A percentile compares a stretch with the other conserved stretches of the same genome.
phyloP scores from a whole-genome alignment of 768 basidiomycete species.

The Termitomyces sp. region DNA sequence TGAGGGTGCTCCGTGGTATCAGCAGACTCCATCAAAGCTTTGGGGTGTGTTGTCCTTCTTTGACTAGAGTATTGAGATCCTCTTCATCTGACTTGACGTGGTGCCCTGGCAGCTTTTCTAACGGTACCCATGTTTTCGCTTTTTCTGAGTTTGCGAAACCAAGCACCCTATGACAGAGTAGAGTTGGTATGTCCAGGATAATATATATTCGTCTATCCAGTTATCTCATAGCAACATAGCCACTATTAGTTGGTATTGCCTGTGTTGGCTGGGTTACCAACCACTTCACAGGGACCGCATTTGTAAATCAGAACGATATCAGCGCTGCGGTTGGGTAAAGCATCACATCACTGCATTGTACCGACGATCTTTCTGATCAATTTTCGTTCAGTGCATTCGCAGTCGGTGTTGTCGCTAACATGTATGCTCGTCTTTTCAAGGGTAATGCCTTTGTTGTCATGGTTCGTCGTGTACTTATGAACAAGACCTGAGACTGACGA shows the following conservation, averaged over 20 bases:
- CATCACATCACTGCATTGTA: neutral
- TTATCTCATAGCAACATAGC: neutral
- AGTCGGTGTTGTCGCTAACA: conserved; percentile 73
- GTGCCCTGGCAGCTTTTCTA: conserved; percentile 50
- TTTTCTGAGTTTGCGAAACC: conserved; percentile 61
- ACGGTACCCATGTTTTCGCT: conserved; percentile 68
- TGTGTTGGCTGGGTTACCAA: conserved; percentile 77
- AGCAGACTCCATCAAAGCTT: conserved; percentile 58
- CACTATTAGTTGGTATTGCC: conserved; percentile 41
- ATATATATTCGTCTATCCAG: neutral
- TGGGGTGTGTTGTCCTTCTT: conserved; percentile 51
- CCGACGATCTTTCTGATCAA: neutral
- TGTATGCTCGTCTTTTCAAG: conserved; percentile 69
- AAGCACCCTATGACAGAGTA: conserved; percentile 50
- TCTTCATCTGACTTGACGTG: neutral
- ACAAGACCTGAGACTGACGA: neutral
- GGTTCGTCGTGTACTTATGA: conserved; percentile 34
- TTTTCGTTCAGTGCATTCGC: conserved; percentile 56
- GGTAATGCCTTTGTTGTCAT: conserved; percentile 81
- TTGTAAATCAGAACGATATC: conserved; percentile 69
- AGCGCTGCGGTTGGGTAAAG: conserved; percentile 66
- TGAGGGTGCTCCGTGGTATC: conserved; percentile 65
- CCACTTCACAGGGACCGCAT: conserved; percentile 58
- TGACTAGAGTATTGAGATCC: neutral
- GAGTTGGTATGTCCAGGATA: conserved; percentile 39